Base-by-base conservation (phyloP, 176 grass and related monocot species). In the Oropetium thomaeum region DNA sequence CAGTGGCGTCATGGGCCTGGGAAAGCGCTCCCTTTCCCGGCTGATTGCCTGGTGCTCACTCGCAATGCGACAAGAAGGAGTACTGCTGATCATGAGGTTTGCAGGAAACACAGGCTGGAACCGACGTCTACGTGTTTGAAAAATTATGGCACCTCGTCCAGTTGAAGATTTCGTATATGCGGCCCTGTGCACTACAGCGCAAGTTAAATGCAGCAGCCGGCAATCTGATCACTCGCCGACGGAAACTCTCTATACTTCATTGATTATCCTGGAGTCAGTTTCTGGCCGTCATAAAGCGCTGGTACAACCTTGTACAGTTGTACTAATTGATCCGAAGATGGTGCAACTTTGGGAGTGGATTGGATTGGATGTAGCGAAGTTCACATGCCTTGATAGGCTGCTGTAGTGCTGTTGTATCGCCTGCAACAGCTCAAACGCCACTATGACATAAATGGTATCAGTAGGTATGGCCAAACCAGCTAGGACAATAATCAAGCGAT, bases 371-470 rank as follows among this genome's bases (percentile, higher is more conserved):
- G 45, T 49, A 49, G 17, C 15, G 20, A 49, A 16, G 35, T 4
- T 20, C 45, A 49, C 45, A 20, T 17, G 45, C 17, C 42, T 1
- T 49, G 32, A 77, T 38, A 65, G 5, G 28, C 31, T 10, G 78
- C 64, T 64, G n/a, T n/a, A n/a, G n/a, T n/a, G 20, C 22, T 17
- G 26, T 51, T n/a, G 30, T 1, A 38, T 48, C 30, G 39, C 40
- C 62, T 16, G 8, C 55, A 11, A 58, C 58, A 59, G 55, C 71
- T 51, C 66, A 29, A 6, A 22, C 9, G 17, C 2, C n/a, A 43
- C 15, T 26, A 20, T 64, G 76, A 80, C 71, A 72, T n/a, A 65
- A 75, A 32, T 33, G 67, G 61, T 81, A 20, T 70, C 28, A 30
- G 58, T n/a, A n/a, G 11, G 44, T 26, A 65, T 66, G 70, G 81